phyloP scores from a whole-genome alignment of 2,329 filamentous ascomycete species.

The Ceratocystis cacaofunesta region DNA sequence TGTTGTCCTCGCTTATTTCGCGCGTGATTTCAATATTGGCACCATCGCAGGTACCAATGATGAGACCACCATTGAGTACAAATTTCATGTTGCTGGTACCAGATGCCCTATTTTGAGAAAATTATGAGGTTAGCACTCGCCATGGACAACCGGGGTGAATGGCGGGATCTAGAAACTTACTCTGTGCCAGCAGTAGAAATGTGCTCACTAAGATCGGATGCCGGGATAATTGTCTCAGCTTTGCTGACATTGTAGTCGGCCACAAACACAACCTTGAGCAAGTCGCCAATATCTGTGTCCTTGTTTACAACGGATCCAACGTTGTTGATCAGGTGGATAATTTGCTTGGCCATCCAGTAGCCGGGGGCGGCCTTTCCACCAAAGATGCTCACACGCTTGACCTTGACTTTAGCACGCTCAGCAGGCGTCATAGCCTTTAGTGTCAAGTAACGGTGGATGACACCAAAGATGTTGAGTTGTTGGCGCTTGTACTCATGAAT shows the following conservation, averaged over 20 bases:
- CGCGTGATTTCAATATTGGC: constrained; percentile 98
- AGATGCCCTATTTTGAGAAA: constrained; percentile 33
- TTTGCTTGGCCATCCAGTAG: constrained; percentile 99
- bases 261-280: constrained; percentile 92
- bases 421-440: constrained; percentile 76
- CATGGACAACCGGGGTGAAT: constrained; percentile 5
- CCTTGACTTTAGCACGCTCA: constrained; percentile 77
- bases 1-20: constrained; percentile 90
- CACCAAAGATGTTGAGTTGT: constrained; percentile 96
- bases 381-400: constrained; percentile 85
- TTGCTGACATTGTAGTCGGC: constrained; percentile 99
- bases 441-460: constrained; percentile 82
- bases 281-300: constrained; percentile 78
- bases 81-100: constrained; percentile 99
- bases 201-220: constrained; percentile 93
- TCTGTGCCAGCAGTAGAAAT: constrained; percentile 97
- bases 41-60: constrained; percentile 95
- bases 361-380: constrained; percentile 95
- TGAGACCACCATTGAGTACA: constrained; percentile 88
- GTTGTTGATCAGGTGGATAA: constrained; percentile 90
- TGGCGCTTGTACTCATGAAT: constrained; percentile 99
- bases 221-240: constrained; percentile 88
- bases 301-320: constrained; percentile 85
- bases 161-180: constrained; percentile 27
- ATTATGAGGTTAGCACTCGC: constrained; percentile 17